Conservation (phyloP, 2,329 filamentous ascomycete species). For the Pseudogymnoascus verrucosus region DNA sequence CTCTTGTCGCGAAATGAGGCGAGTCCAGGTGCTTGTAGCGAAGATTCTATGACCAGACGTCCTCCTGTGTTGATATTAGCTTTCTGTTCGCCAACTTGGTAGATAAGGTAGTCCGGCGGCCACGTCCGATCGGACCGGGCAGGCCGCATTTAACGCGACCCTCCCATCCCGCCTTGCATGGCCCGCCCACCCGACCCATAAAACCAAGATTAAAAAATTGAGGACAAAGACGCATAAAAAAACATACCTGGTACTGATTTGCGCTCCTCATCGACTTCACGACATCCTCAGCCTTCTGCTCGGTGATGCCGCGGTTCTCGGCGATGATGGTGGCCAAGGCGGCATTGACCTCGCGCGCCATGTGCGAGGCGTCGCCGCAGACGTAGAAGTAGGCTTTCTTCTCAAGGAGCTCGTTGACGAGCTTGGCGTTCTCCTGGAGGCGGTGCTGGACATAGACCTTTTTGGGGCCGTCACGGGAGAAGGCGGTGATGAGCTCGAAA, state of each 20-base stretch:
- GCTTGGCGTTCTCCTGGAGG: conserved; percentile 71
- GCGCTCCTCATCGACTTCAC: conserved; percentile 93
- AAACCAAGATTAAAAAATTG: background rate
- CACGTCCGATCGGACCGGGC: background rate
- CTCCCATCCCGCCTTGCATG: background rate
- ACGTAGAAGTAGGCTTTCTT: conserved; percentile 95
- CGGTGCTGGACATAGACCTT: conserved; percentile 98
- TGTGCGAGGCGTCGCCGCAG: conserved; percentile 94
- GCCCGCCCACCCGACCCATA: background rate
- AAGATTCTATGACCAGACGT: conserved; percentile 55
- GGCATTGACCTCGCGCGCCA: conserved; percentile 88
- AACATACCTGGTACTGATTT: conserved; percentile 84
- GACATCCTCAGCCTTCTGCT: conserved; percentile 87
- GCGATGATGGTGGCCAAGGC: conserved; percentile 82
- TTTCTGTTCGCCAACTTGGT: background rate
- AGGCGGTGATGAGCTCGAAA: conserved; percentile 85
- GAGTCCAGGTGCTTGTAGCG: background rate
- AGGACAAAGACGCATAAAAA: background rate
- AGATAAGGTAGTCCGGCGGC: background rate
- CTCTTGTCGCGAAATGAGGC: background rate
- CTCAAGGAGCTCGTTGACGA: conserved; percentile 79
- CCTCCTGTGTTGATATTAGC: conserved; percentile 43
- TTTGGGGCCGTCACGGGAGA: conserved; percentile 77
- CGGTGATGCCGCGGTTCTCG: conserved; percentile 70
- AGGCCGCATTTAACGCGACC: background rate